These are phyloP conservation scores for Fusarium chaquense DNA, from an alignment of 2,329 filamentous ascomycete species.

Conservation along the genomic window DNA sequence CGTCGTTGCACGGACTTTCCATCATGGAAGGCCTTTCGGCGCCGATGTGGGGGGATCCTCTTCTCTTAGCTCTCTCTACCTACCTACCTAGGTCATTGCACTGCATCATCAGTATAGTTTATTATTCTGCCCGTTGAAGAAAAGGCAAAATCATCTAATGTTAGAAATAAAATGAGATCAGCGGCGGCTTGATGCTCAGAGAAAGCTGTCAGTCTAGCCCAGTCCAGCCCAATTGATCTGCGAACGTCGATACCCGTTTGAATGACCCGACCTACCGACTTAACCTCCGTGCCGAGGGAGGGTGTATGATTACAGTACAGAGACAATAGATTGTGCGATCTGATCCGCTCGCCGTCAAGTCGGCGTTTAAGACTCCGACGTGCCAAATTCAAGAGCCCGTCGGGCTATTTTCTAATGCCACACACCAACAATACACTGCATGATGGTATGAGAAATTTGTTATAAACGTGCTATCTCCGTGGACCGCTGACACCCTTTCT, in stretches of 20 bases:
- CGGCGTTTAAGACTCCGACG: constrained; percentile 41
- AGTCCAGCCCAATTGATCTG: constrained; percentile 13
- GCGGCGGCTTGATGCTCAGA: constrained; percentile 4
- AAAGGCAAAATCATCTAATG: neutral
- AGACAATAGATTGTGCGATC: neutral
- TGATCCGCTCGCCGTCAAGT: constrained; percentile 26
- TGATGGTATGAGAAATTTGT: neutral
- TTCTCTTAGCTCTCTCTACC: neutral
- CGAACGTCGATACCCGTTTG: constrained; percentile 17
- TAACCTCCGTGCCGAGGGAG: constrained; percentile 40
- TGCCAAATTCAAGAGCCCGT: constrained; percentile 17
- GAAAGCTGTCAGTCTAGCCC: neutral
- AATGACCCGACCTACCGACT: constrained; percentile 16
- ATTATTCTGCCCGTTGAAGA: neutral
- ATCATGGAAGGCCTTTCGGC: constrained; percentile 26
- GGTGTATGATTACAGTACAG: neutral
- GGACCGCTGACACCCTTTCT: neutral
- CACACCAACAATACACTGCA: neutral
- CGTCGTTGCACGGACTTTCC: neutral
- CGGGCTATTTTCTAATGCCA: constrained; percentile 8
- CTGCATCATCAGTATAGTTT: neutral
- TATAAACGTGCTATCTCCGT: constrained; percentile 19
- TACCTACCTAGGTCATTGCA: neutral
- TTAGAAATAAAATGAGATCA: constrained; percentile 27
- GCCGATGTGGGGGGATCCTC: constrained; percentile 33